Evolutionary conservation across 768 basidiomycete genomes (phyloP), one percentile per base, ranked within the genome.

Genomic region (Mrakia gelida): DNA sequence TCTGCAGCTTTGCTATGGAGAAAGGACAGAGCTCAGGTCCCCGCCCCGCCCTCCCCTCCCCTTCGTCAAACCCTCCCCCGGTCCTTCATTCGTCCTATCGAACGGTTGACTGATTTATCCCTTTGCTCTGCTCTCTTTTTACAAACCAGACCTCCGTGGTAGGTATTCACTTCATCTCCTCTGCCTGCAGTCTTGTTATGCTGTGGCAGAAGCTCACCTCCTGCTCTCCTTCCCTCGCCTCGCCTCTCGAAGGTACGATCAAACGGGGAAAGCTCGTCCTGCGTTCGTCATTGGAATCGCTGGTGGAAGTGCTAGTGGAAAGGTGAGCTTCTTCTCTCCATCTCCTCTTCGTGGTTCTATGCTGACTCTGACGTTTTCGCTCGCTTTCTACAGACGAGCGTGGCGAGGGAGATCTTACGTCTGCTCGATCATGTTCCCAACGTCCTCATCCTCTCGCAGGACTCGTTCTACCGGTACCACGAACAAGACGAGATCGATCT

Each of bases 381-480:
- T 56, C 54, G 54, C 15, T 45, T 16, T 11, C 9, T 13, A 10
- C 70, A 84, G 84, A 85, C 84, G 0, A 82, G 81, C 2, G 84
- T 85, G 7, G 84, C 84, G 2, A 80, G 81, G 59, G 84, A 84
- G 21, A 85, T 86, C 26, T 79, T 86, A 18, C 84, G 83, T 21
- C 80, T 82, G 7, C 81, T 86, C 41, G 81, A 84, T 59, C 83
- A 85, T 67, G 83, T 86, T 23, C 85, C 77, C 85, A 0, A 84
- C 67, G 92, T 98, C 54, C 90, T 96, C 74, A 97, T 99, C 81
- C 85, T 99, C 72, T 94, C 93, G 38, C 84, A 95, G 92, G 95
- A 98, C 84, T 93, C 92, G 83, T 99, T 98, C 85, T 99, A 99
- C 86, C 93, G 91, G 81, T 85, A 85, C 67, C 92, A 94, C 81